Conservation (phyloP, 768 basidiomycete genomes). For the Kwoniella mangroviensis region DNA sequence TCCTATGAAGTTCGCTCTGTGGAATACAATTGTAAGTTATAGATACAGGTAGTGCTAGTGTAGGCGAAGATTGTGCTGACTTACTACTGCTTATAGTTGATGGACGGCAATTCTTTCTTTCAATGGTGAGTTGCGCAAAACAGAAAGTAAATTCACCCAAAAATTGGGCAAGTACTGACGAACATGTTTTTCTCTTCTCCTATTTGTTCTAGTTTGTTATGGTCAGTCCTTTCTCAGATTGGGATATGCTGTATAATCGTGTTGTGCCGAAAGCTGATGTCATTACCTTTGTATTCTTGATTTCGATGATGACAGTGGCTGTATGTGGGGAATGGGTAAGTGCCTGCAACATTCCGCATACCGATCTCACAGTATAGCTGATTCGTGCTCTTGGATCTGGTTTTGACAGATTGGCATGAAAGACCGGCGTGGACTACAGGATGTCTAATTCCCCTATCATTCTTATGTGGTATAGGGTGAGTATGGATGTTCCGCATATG, state of each 20-base stretch:
- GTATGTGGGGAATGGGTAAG: slow-evolving; percentile 74
- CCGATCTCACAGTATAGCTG: neutral
- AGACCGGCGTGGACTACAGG: slow-evolving; percentile 62
- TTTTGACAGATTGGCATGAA: slow-evolving; percentile 39
- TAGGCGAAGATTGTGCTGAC: neutral
- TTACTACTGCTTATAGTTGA: slow-evolving; percentile 24
- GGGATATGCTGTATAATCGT: too few species aligned
- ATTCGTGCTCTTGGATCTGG: neutral
- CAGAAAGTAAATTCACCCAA: too few species aligned
- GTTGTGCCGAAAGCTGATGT: too few species aligned
- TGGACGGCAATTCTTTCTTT: slow-evolving; percentile 72
- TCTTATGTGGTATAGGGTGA: slow-evolving; percentile 72
- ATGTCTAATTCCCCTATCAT: slow-evolving; percentile 71
- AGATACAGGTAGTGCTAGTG: neutral
- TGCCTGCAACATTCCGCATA: neutral
- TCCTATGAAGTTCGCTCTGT: slow-evolving; percentile 63
- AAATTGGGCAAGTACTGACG: too few species aligned
- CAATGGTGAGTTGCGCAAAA: slow-evolving; percentile 61
- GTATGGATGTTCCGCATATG: slow-evolving; percentile 6
- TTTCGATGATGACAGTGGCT: slow-evolving; percentile 63
- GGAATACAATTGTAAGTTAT: slow-evolving; percentile 65
- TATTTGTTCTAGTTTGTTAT: slow-evolving; percentile 39
- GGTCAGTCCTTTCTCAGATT: slow-evolving; percentile 37
- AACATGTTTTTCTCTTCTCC: neutral
- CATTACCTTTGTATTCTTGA: neutral